Evolutionary conservation across 1,139 yeast genomes (phyloP).

Genomic region (Petasospora rhodanensis): DNA sequence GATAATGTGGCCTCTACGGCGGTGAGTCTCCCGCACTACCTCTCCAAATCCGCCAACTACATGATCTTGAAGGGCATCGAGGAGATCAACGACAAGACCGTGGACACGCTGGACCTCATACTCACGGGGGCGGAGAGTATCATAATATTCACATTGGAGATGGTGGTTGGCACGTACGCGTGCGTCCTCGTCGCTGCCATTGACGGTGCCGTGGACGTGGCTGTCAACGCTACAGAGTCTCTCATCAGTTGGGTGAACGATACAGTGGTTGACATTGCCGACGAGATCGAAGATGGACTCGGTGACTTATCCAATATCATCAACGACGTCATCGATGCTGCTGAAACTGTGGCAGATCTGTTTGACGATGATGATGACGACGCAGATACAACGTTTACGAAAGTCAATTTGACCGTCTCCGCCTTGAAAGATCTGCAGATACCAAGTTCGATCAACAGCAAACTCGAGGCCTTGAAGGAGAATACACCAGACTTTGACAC

Average conservation of each 20-base stretch:
- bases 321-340: slow-evolving; percentile 43
- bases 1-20: slow-evolving; percentile 42
- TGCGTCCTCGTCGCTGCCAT: slow-evolving; percentile 75
- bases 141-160: slow-evolving; percentile 59
- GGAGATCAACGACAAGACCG: slow-evolving; percentile 41
- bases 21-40: slow-evolving; percentile 50
- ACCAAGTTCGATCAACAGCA: slow-evolving; percentile 53
- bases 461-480: slow-evolving; percentile 42
- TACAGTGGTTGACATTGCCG: slow-evolving; percentile 50
- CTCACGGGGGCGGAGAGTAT: slow-evolving; percentile 57
- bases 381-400: slow-evolving; percentile 28
- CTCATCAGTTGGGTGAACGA: slow-evolving; percentile 56
- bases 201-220: slow-evolving; percentile 67
- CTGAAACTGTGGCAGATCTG: slow-evolving; percentile 45
- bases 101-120: slow-evolving; percentile 37
- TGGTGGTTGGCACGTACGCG: slow-evolving; percentile 79
- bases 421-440: slow-evolving; percentile 56
- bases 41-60: slow-evolving; percentile 50
- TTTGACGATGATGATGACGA: slow-evolving; percentile 46
- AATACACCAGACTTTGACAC: slow-evolving; percentile 56
- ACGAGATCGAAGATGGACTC: slow-evolving; percentile 60
- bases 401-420: slow-evolving; percentile 56
- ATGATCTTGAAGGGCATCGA: slow-evolving; percentile 44
- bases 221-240: slow-evolving; percentile 66
- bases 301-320: slow-evolving; percentile 48